Conservation (phyloP, 176 grass and related monocot species). For the Otatea glauca region DNA sequence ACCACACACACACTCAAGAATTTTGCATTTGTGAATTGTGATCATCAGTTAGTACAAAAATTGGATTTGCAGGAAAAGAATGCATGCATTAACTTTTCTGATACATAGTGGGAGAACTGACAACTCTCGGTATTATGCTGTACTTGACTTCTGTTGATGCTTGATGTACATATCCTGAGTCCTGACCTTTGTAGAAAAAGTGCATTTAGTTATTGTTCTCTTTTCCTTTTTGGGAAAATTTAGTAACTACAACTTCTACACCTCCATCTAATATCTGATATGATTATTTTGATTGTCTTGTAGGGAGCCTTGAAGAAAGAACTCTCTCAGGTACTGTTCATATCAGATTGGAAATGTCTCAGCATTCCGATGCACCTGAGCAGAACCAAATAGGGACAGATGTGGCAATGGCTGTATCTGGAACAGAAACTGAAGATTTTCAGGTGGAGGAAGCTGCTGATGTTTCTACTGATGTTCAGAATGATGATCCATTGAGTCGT, state of each 20-base stretch:
- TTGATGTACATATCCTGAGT: not conserved
- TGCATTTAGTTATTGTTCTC: not conserved
- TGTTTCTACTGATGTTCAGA: conserved; percentile 52
- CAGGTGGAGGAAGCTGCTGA: conserved; percentile 61
- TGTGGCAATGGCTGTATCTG: conserved; percentile 53
- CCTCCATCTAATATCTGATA: not conserved
- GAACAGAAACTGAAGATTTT: conserved; percentile 55
- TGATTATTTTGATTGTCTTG: conserved; percentile 29
- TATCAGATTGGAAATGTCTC: conserved; percentile 54
- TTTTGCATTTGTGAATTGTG: not conserved
- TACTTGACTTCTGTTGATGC: conserved; percentile 17
- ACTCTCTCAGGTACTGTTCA: conserved; percentile 56
- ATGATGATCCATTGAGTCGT: conserved; percentile 58
- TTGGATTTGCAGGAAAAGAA: not conserved
- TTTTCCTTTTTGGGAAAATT: not conserved
- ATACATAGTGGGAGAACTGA: not conserved
- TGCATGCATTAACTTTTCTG: not conserved
- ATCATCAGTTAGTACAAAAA: not conserved
- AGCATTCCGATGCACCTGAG: conserved; percentile 52
- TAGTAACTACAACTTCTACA: conserved; percentile 4
- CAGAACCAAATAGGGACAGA: conserved; percentile 53
- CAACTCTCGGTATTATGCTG: conserved; percentile 4
- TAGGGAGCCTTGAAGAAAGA: conserved; percentile 66
- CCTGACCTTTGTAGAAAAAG: not conserved
- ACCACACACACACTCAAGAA: not conserved